Percentiles rank a stretch among this genome's conserved stretches.
These are phyloP conservation scores for Suillus subaureus DNA, from an alignment of 768 basidiomycete species.

Conservation along the genomic window DNA sequence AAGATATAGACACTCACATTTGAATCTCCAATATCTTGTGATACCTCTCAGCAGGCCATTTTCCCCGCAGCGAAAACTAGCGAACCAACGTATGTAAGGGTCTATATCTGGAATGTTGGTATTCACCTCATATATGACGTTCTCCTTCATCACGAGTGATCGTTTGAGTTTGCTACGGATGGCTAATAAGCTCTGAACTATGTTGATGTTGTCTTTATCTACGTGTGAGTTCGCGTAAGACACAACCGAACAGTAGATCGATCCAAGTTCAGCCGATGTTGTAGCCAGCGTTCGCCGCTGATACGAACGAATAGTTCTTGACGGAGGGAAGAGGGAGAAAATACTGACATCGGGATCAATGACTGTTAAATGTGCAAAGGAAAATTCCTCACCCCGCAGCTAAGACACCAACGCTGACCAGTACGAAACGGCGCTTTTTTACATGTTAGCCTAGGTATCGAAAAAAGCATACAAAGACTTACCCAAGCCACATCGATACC, in stretches of 20 bases:
- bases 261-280: conserved; percentile 65
- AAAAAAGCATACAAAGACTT: conserved; percentile 15
- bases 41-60: conserved; percentile 82
- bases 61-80: conserved; percentile 74
- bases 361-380: neutral
- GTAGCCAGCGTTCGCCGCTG: conserved; percentile 73
- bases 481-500: conserved; percentile 79
- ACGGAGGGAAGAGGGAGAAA: conserved; percentile 74
- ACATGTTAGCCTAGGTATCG: neutral
- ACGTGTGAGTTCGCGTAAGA: conserved; percentile 64
- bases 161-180: conserved; percentile 74
- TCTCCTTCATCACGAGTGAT: conserved; percentile 54
- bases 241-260: conserved; percentile 74
- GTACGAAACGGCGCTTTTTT: conserved; percentile 61
- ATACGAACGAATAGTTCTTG: conserved; percentile 72
- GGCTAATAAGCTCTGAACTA: conserved; percentile 69
- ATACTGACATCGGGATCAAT: conserved; percentile 41
- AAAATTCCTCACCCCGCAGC: conserved; percentile 66
- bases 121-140: conserved; percentile 68
- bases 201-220: conserved; percentile 55
- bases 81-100: conserved; percentile 9
- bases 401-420: conserved; percentile 71
- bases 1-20: conserved; percentile 44
- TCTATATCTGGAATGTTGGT: neutral
- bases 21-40: conserved; percentile 69